Percentiles rank a stretch among this genome's conserved stretches.
Conservation (phyloP, 192 early-diverging fungal species). For the Entrophospora sp. region DNA sequence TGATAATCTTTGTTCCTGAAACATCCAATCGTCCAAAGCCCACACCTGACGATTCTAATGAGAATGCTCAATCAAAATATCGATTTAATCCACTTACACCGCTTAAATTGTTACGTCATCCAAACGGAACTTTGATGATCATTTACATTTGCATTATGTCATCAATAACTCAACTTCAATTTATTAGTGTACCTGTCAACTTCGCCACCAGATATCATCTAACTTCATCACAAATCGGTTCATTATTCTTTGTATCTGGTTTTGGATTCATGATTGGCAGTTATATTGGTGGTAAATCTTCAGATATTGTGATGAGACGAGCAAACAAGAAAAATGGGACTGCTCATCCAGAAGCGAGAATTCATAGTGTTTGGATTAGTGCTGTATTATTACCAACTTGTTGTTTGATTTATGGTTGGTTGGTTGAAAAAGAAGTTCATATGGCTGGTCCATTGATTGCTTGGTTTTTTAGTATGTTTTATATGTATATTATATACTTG, state of each 20-base stretch:
- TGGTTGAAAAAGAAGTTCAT: background rate
- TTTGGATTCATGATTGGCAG: constrained; percentile 32
- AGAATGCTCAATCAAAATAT: background rate
- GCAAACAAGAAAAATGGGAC: background rate
- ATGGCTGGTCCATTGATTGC: background rate
- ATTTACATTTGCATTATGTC: background rate
- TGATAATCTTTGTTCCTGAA: background rate
- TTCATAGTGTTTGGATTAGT: constrained; percentile 6
- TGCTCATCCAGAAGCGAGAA: constrained; percentile 3
- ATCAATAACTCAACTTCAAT: background rate
- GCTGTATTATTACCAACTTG: background rate
- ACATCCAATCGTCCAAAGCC: background rate
- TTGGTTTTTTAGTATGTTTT: background rate
- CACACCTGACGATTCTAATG: background rate
- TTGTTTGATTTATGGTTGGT: background rate
- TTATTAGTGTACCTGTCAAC: background rate
- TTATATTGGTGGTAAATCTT: constrained; percentile 29
- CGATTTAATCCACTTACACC: background rate
- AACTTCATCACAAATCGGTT: background rate
- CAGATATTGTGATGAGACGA: constrained; percentile 24
- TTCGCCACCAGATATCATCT: background rate
- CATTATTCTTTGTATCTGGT: constrained; percentile 25
- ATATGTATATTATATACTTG: background rate
- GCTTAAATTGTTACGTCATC: background rate
- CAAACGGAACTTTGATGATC: background rate